A percentile compares a stretch with the other conserved stretches of the same genome.
These are phyloP conservation scores for Fonsecaea multimorphosa DNA, from an alignment of 2,329 filamentous ascomycete species.

Conservation along the genomic window DNA sequence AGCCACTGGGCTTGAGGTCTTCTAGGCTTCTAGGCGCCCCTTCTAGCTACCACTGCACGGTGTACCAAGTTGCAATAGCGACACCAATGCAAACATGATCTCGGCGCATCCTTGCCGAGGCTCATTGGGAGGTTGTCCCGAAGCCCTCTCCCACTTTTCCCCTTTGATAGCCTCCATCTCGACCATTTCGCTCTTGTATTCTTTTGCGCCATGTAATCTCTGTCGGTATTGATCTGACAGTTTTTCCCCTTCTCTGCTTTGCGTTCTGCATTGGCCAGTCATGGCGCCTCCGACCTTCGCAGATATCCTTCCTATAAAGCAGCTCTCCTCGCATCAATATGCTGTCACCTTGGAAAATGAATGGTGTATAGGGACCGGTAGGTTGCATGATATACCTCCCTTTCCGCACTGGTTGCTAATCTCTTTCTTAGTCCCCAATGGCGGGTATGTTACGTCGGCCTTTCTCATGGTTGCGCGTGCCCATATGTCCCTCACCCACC, in stretches of 20 bases:
- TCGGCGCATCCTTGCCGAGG: conserved; percentile 13
- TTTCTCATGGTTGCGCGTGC: conserved; percentile 65
- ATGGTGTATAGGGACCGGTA: conserved; percentile 71
- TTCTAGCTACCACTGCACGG: neutral
- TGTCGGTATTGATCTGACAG: neutral
- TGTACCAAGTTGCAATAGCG: neutral
- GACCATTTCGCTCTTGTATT: neutral
- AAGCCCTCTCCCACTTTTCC: neutral
- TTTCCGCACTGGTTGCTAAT: conserved; percentile 25
- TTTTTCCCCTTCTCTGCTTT: neutral
- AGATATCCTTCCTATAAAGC: conserved; percentile 37
- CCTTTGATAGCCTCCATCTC: neutral
- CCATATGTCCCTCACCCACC: conserved; percentile 64
- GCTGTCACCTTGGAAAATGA: conserved; percentile 60
- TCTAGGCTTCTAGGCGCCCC: neutral
- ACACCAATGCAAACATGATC: neutral
- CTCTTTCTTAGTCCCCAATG: conserved; percentile 67
- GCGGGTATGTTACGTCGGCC: conserved; percentile 70
- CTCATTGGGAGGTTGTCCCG: conserved; percentile 5
- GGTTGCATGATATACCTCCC: conserved; percentile 20
- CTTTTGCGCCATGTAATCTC: neutral
- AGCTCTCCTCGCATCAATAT: conserved; percentile 62
- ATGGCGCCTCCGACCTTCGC: conserved; percentile 36
- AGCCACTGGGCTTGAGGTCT: too few relatives aligned
- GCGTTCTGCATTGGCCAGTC: neutral